Base-by-base conservation (phyloP, 148 eudicot species). In the Talinum fruticosum region DNA sequence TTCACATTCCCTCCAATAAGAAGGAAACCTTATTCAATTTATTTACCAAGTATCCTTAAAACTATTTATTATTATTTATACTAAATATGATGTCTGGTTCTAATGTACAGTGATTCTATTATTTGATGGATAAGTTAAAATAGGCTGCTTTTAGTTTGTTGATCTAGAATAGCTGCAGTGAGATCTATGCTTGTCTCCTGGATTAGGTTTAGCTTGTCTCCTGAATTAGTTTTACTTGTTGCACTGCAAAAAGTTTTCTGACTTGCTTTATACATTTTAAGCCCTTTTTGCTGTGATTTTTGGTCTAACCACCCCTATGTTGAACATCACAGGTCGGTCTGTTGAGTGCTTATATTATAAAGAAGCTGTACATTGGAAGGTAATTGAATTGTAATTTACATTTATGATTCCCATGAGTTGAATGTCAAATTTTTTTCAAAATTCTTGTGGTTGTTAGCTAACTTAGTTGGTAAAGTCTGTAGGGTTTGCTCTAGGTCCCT, bases 281-380 rank as follows among this genome's bases (percentile, higher is more conserved):
- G 6, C 19, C 45, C 64, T 62, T 32, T 66, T 72, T 65, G 13
- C 24, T 21, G 0, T 44, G 30, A 71, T 62, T 57, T 21, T 33
- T 37, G 34, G 61, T 54, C 75, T 85, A 79, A 85, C 69, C 76
- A 71, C 75, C 54, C 45, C 38, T 79, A 3, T 75, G 23, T 74
- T 75, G 37, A 32, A 59, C 33, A 34, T 80, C 71, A 69, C 90
- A 94, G 98, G 90, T 85, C 78, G 98, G 98, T 41, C 86, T 94
- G 66, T 84, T 92, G 74, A 92, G 98, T 84, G 98, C 98, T 37
- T 94, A 72, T 76, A 77, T 83, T 41, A 94, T 94, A 80, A 94
- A 94, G 90, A 92, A 86, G 78, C 90, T 94, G 21, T 94, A 94
- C 81, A 87, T 94, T 76, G 97, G 93, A 87, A 89, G 98, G 98